Conservation (phyloP, 495 filamentous ascomycete genomes). For the Platismatia glauca region DNA sequence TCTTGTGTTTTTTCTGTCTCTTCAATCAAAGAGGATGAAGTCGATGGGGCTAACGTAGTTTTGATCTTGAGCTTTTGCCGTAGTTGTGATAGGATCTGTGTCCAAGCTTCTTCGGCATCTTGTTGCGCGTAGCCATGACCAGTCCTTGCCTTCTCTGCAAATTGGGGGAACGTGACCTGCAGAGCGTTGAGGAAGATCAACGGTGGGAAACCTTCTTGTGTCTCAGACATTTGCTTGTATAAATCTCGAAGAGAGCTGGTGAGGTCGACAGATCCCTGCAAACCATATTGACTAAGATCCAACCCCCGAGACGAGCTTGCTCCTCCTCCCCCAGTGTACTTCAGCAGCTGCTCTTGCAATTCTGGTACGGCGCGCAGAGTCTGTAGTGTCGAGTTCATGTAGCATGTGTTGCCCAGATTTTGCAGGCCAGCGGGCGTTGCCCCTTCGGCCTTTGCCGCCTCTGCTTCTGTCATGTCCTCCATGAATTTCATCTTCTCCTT, state of each 20-base stretch:
- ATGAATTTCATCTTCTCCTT: conserved; percentile 79
- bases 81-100: conserved; percentile 84
- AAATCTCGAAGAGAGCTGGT: conserved; percentile 74
- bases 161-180: conserved; percentile 80
- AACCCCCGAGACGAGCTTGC: conserved; percentile 31
- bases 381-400: conserved; percentile 94
- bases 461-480: conserved; percentile 97
- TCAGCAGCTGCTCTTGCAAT: conserved; percentile 67
- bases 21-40: conserved; percentile 22
- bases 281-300: conserved; percentile 49
- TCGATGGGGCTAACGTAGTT: conserved; percentile 26
- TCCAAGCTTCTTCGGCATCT: conserved; percentile 97
- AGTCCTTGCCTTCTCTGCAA: conserved; percentile 73
- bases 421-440: conserved; percentile 82
- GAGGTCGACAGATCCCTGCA: conserved; percentile 60
- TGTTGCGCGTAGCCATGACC: conserved; percentile 86
- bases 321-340: conserved; percentile 41
- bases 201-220: conserved; percentile 80
- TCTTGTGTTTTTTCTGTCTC: conserved; percentile 38
- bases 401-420: conserved; percentile 96
- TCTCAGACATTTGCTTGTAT: conserved; percentile 88
- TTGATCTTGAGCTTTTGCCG: conserved; percentile 67
- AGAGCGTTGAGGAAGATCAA: conserved; percentile 78
- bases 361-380: conserved; percentile 82
- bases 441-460: conserved; percentile 70